Base-by-base conservation (phyloP, 306 rosid species). In the Carpinus fangiana region DNA sequence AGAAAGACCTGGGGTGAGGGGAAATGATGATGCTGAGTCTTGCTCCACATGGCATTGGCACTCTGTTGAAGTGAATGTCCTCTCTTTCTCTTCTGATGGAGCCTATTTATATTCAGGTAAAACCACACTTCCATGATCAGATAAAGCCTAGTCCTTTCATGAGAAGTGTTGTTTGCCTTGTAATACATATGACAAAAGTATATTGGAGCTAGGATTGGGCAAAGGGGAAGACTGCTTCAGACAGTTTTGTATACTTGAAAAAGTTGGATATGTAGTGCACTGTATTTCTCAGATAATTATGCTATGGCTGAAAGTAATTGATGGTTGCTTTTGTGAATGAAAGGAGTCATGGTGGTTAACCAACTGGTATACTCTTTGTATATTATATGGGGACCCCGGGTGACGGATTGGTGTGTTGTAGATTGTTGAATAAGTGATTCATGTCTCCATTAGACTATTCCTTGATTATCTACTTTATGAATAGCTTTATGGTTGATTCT, bases 1-100 rank as follows among this genome's bases (percentile, higher is more conserved):
- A 62, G 92, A 79, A 54, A 91, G 83, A 70, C 90, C 91, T 72
- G 99, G 96, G 73, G 91, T 91, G 76, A 95, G 96, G 87, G 87
- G 80, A 43, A 82, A 89, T 77, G 97, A 93, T 56, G 93, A 95
- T 86, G 97, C 98, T 76, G 91, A 93, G 80, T 89, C 94, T 75
- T 90, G 97, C 84, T 75, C 90, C 60, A 91, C 93, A 16, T 84
- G 97, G 97, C 99, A 95, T 82, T 95, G 99, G 99, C 99, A 95
- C 79, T 83, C 94, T 73, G 53, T 84, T 48, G 87, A 79, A 78
- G 95, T 95, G 48, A 87, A 71, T 73, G 84, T 82, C 52, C 87
- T 95, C 46, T 89, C 90, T 50, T 95, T 95, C 79, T 86, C 98
- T 74, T 85, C 93, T 9, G 99, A 95, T 70, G 99, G 98, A 76